Evolutionary conservation across 257 asterid species (phyloP), one percentile per base, ranked within the genome.

Genomic region (Ajuga chamaepitys): DNA sequence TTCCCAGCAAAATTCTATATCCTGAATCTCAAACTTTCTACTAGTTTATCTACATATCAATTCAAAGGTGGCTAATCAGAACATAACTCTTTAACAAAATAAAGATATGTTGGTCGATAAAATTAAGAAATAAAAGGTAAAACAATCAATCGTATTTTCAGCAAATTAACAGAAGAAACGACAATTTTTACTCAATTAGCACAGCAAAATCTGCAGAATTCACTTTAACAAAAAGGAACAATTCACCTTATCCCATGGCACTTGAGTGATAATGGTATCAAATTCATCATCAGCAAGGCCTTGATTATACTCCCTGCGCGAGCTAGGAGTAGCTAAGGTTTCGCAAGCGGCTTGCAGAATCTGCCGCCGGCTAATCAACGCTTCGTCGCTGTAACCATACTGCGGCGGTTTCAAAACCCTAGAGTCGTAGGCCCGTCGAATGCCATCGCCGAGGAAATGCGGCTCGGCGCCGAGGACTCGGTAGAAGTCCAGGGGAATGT

Each of bases 311-410:
- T 94, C 97, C 65, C 97, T 74, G 21, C 99, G 83, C 12, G 96
- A 86, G 18, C 83, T 71, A 21, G 89, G 74, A 71, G 81, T 77
- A 10, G 88, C 88, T 14, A 94, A 83, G 35, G 96, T 94, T 63
- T 94, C 96, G 67, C 95, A 90, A 65, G 99, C 99, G 8, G 95
- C 97, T 73, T 94, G 96, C 48, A 94, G 95, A 62, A 90, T 87
- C 85, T 88, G 93, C 34, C 97, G 78, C 9, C 99, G 80, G 74
- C 92, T 82, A 66, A 94, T 75, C 78, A 90, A 78, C 42, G 88
- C 93, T 11, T 90, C 99, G 67, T 94, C 88, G 60, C 89, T 86
- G 76, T 82, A 94, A 5, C 96, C 99, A 38, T 83, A 88, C 76
- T 88, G 97, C 70, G 97, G 97, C 32, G 90, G 84, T 85, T 78